Evolutionary conservation across 805 yeast genomes (phyloP), one percentile per base, ranked within the genome.

Genomic region (Candida vartiovaarae): DNA sequence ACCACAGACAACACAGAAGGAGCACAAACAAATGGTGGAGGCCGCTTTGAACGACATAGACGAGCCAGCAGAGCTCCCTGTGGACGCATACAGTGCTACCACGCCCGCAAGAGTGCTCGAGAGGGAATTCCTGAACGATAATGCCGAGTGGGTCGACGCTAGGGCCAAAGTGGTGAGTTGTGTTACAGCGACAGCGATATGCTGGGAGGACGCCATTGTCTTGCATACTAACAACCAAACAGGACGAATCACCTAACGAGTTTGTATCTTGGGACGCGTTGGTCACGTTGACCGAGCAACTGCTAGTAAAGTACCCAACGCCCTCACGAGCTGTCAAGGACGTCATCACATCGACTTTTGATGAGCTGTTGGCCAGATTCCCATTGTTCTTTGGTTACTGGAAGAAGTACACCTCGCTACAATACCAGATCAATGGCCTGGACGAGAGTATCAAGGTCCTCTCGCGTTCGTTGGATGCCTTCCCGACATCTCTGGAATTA

Each of bases 321-420:
- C 69, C 69, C 1, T 59, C 67, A 41, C 52, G 47, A 3, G 37
- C 44, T 2, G 59, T 65, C 5, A 65, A 64, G 46, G 33, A 40
- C 4, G 46, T 57, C 15, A 55, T 65, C n/a, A 56, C 55, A n/a
- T 38, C 43, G 2, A 67, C 72, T 20, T 69, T 74, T 42, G 62
- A 63, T 20, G 64, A 63, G 27, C 55, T 82, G 3, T 56, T 84
- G n/a, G 46, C 61, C 0, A 62, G 73, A 41, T 83, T 72, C 50
- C 93, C 93, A 0, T 68, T 74, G 42, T 62, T 79, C 20, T 65
- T 70, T n/a, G 73, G 69, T 7, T 74, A 76, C 53, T 84, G 93
- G 93, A 78, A 76, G 55, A 69, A 71, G 43, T 82, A 70, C 56
- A 74, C 74, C 45, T 67, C 79, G 0, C 55, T 82, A 2, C 76